Base-by-base conservation (phyloP, 805 yeast species). In the Ascoidea tarda region DNA sequence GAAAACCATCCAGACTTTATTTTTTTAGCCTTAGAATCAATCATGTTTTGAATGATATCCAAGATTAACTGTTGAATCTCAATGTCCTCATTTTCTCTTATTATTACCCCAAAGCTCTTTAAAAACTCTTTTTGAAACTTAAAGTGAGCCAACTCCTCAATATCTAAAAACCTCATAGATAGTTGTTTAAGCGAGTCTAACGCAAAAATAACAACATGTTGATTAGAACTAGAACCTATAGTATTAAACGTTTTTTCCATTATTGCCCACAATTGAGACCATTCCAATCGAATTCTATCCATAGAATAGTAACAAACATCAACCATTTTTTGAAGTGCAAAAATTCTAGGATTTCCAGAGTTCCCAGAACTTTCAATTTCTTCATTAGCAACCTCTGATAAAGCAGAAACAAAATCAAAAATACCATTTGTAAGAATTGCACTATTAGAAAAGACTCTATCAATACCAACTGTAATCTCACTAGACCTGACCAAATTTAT, bases 261-360 rank as follows among this genome's bases (percentile, higher is more conserved):
- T 6, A 87, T 84, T 14, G 85, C 78, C 99, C 99, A 93, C 54
- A 93, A 73, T 52, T 87, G 91, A 5, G 96, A 80, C 97, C 99
- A 93, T 68, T 95, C 96, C 56, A 93, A 82, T 66, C 96, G 80
- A 60, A 93, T 90, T 71, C 99, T 85, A 50, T 81, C 81, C 97
- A 93, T 93, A 65, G 95, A 95, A 71, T 95, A 93, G 67, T 93
- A 91, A 68, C 97, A 91, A 47, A 93, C 95, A 67, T 95, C 99
- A 51, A 93, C 96, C 75, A 93, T 86, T 64, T 93, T 93, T 63
- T 89, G 98, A 57, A 93, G 70, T 0, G 98, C 87, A 63, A 87
- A 95, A 68, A 88, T 83, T 64, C 99, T 75, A 46, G 98, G 99
- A 56, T 87, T 81, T 5, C 76, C 72, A 48, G 90, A 82, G 61